Percentiles rank a stretch among this genome's conserved stretches.
These are phyloP conservation scores for Chaetomium olivaceum DNA, from an alignment of 2,329 filamentous ascomycete genomes.

Conservation along the genomic window DNA sequence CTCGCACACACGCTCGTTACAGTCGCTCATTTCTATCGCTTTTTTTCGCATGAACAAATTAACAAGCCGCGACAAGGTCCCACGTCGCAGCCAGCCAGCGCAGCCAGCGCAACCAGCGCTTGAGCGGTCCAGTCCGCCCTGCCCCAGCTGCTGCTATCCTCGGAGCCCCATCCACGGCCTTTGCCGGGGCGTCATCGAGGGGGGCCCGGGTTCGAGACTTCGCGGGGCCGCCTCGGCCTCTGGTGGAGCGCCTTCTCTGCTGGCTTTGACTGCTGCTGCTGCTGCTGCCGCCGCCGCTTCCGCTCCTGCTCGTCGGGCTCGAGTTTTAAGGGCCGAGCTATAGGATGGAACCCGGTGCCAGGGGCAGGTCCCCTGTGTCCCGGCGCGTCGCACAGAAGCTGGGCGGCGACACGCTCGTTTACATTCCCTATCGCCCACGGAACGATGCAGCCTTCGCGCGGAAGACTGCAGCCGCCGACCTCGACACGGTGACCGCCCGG, in stretches of 20 bases:
- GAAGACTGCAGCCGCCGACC: conserved; percentile 28
- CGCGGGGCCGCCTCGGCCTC: conserved; percentile 17
- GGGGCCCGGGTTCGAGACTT: conserved; percentile 22
- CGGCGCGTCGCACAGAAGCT: conserved; percentile 34
- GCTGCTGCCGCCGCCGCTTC: neutral
- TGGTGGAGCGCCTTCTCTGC: conserved; percentile 19
- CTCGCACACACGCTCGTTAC: conserved; percentile 23
- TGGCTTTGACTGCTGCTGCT: neutral
- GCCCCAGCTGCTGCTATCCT: neutral
- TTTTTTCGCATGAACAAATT: conserved; percentile 26
- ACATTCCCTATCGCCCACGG: conserved; percentile 30
- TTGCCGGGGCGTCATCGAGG: conserved; percentile 22
- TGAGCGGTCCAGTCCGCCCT: neutral
- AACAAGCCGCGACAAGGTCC: conserved; percentile 22
- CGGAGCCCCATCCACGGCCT: conserved; percentile 9
- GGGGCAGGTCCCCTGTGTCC: conserved; percentile 31
- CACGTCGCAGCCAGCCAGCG: conserved; percentile 18
- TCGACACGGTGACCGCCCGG: conserved; percentile 19
- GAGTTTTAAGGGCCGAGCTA: conserved; percentile 7
- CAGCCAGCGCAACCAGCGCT: neutral
- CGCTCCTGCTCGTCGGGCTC: neutral
- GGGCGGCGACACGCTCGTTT: conserved; percentile 26
- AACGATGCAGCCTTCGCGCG: conserved; percentile 26
- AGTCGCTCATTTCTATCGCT: conserved; percentile 20
- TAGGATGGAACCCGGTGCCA: conserved; percentile 31